Percentiles rank a stretch among this genome's conserved stretches.
These are phyloP conservation scores for Penicillium brevicompactum DNA, from an alignment of 2,329 filamentous ascomycete genomes.

Conservation along the genomic window DNA sequence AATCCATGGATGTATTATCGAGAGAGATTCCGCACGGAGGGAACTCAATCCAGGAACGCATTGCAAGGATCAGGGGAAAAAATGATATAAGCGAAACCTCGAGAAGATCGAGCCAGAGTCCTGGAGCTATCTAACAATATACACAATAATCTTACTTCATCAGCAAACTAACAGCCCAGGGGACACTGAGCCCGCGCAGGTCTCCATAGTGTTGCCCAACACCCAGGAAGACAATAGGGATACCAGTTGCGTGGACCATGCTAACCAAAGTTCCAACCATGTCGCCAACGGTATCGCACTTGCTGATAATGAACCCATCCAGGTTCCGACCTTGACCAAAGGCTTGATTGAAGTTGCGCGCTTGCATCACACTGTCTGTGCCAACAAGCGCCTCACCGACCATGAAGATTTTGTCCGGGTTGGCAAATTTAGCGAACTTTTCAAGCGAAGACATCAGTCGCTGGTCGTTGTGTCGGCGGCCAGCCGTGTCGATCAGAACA, in stretches of 20 bases:
- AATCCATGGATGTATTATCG: no score
- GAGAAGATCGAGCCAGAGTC: neutral
- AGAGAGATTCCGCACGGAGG: no score
- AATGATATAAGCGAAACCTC: neutral
- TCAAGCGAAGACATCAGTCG: constrained; percentile 94
- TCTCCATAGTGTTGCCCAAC: constrained; percentile 70
- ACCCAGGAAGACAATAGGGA: constrained; percentile 91
- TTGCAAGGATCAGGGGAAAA: neutral
- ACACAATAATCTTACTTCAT: constrained; percentile 52
- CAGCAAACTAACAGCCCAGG: constrained; percentile 62
- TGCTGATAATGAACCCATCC: constrained; percentile 97
- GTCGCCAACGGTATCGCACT: constrained; percentile 98
- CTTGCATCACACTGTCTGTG: constrained; percentile 92
- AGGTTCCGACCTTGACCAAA: constrained; percentile 80
- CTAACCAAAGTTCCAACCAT: constrained; percentile 96
- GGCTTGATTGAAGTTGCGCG: constrained; percentile 90
- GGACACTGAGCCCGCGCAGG: constrained; percentile 64
- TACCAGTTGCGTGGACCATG: constrained; percentile 95
- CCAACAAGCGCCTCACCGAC: constrained; percentile 91
- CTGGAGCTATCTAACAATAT: neutral
- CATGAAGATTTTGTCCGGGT: constrained; percentile 99
- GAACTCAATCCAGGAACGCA: no score
- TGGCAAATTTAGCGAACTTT: constrained; percentile 94
- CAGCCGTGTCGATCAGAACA: constrained; percentile 94
- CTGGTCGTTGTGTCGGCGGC: constrained; percentile 91